A percentile compares a stretch with the other conserved stretches of the same genome.
Conservation (phyloP, 106 monocot genomes). For the Hemerocallis citrina region DNA sequence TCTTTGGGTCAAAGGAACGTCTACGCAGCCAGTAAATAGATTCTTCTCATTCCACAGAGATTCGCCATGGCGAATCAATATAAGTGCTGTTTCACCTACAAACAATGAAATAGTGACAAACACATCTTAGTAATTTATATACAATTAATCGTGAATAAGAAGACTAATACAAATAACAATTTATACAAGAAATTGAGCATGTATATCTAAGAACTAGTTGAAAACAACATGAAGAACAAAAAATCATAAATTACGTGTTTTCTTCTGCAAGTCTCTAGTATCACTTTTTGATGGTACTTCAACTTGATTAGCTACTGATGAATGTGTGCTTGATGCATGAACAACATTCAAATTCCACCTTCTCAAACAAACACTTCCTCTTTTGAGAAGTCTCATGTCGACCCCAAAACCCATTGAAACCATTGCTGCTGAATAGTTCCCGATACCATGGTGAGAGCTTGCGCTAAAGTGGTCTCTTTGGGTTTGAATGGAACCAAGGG, state of each 20-base stretch:
- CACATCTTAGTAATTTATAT: no score
- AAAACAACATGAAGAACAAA: no score
- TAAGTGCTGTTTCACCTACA: conserved; percentile 89
- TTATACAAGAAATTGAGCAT: no score
- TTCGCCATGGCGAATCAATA: conserved; percentile 90
- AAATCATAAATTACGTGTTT: conserved; percentile 52
- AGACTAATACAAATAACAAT: background rate
- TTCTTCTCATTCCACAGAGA: conserved; percentile 99
- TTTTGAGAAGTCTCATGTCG: conserved; percentile 15
- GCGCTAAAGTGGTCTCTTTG: background rate
- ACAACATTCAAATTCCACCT: conserved; percentile 26
- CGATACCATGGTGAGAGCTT: conserved; percentile 3
- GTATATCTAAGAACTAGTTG: no score
- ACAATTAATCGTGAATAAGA: no score
- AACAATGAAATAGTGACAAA: background rate
- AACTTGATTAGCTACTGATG: conserved; percentile 41
- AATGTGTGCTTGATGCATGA: conserved; percentile 34
- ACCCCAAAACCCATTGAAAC: conserved; percentile 19
- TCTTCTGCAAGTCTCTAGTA: conserved; percentile 28
- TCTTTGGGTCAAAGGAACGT: conserved; percentile 87
- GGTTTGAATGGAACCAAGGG: conserved; percentile 15
- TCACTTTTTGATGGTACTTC: conserved; percentile 16
- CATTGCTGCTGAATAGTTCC: conserved; percentile 14
- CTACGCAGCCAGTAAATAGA: conserved; percentile 97
- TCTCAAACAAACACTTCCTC: conserved; percentile 4